Evolutionary conservation across 139 green algal genomes (phyloP), one percentile per base, ranked within the genome.

Genomic region (Cymbomonas tetramitiformis): DNA sequence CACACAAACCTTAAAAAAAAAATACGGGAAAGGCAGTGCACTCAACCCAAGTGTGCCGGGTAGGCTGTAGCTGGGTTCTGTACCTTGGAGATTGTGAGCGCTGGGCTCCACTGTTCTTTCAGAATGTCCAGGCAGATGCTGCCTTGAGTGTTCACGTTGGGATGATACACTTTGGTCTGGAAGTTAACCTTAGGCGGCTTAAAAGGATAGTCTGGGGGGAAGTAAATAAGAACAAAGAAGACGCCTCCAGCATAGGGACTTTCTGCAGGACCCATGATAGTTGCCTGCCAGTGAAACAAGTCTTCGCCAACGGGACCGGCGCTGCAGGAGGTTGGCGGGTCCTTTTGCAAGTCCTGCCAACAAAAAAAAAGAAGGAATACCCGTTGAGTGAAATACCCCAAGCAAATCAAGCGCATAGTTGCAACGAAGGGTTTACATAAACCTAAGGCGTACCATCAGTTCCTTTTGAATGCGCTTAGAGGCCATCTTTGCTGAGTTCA

Each of bases 41-140:
- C 36, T 15, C 36, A 44, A 15, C 36, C 36, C 15, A 15, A 44
- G 36, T 15, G 36, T 21, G 43, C 8, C 6, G 43, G 8, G 8
- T 24, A 84, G 84, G n/a, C n/a, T n/a, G n/a, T n/a, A n/a, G n/a
- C n/a, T n/a, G n/a, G n/a, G n/a, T n/a, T n/a, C n/a, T n/a, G n/a
- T n/a, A n/a, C n/a, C 76, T 95, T 96, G 18, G 82, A 93, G 34
- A 98, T 93, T 30, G 90, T 96, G 0, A 96, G 74, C 3, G 91
- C 91, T 9, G 91, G 91, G 56, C 75, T 91, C 91, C 91, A 98
- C 67, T 94, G 84, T 56, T 97, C 90, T 71, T 96, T 96, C n/a
- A 98, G 68, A 46, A 97, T 95, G 53, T 96, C 91, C 24, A 98
- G 71, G 74, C 88, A 96, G 53, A 98, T 96, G 65, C 67, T 79